Percentiles rank a stretch among this genome's conserved stretches.
phyloP scores from a whole-genome alignment of 306 rosid genomes.

The Mucuna pruriens region DNA sequence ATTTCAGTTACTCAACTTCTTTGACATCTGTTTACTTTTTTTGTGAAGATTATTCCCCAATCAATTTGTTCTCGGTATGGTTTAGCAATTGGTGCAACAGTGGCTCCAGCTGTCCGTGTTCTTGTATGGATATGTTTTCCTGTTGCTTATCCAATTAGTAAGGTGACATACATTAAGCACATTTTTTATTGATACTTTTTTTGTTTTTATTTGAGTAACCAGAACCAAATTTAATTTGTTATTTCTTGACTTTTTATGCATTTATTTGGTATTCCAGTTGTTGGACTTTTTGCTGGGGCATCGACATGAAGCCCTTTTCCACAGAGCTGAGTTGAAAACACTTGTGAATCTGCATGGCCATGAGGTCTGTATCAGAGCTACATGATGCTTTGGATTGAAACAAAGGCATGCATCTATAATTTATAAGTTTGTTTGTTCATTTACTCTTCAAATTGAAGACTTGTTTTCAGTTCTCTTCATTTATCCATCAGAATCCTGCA shows the following conservation, averaged over 20 bases:
- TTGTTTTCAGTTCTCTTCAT: not conserved
- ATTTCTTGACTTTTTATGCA: not conserved
- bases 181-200: not conserved
- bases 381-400: not conserved
- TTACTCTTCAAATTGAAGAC: slow-evolving; percentile 12
- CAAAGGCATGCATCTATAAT: not conserved
- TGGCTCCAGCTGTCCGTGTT: slow-evolving; percentile 83
- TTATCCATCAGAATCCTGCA: slow-evolving; percentile 17
- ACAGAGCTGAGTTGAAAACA: slow-evolving; percentile 96
- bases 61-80: slow-evolving; percentile 94
- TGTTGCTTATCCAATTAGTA: slow-evolving; percentile 91
- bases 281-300: slow-evolving; percentile 82
- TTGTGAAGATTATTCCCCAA: slow-evolving; percentile 84
- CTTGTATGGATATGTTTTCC: slow-evolving; percentile 91
- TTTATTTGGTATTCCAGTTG: slow-evolving; percentile 50
- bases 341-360: slow-evolving; percentile 90
- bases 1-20: not conserved
- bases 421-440: not conserved
- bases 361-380: slow-evolving; percentile 66
- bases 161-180: slow-evolving; percentile 51
- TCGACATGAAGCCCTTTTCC: slow-evolving; percentile 75
- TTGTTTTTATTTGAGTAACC: not conserved
- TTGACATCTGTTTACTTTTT: slow-evolving; percentile 41
- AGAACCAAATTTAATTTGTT: not conserved
- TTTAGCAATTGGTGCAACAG: slow-evolving; percentile 81